phyloP scores from a whole-genome alignment of 106 monocot genomes.

The Dioscorea dumetorum region DNA sequence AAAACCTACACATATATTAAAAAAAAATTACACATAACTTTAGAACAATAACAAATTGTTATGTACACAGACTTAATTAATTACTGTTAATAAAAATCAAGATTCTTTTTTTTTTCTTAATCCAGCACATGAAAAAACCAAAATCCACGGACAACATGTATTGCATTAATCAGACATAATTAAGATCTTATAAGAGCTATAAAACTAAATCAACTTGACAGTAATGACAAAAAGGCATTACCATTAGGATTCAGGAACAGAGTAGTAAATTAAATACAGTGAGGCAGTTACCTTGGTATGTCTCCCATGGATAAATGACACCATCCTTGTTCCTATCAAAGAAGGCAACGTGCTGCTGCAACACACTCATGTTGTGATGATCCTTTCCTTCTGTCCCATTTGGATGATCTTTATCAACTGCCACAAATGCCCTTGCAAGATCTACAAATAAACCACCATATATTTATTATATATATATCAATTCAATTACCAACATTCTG shows the following conservation, averaged over 20 bases:
- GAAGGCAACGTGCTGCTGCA: conserved; percentile 59
- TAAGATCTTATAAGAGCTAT: too few species aligned
- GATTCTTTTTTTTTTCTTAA: too few species aligned
- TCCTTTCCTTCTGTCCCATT: conserved; percentile 25
- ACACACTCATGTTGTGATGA: conserved; percentile 32
- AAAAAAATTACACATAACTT: neutral
- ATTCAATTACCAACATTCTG: too few species aligned
- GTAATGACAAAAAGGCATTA: too few species aligned
- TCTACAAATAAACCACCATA: neutral
- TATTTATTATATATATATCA: too few species aligned
- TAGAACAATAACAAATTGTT: neutral
- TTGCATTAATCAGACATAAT: neutral
- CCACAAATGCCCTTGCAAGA: conserved; percentile 29
- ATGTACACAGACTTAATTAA: too few species aligned
- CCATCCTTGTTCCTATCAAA: conserved; percentile 51
- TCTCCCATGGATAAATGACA: conserved; percentile 50
- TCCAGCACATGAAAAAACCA: too few species aligned
- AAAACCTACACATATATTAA: neutral
- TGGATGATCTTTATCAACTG: conserved; percentile 23
- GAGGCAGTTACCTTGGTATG: conserved; percentile 25
- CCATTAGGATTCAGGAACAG: too few species aligned
- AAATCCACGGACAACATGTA: too few species aligned
- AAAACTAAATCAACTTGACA: too few species aligned
- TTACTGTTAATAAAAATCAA: too few species aligned
- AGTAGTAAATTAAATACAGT: too few species aligned